Conservation (phyloP, 108 stramenopile genomes). For the Stephanodiscus minutulus region DNA sequence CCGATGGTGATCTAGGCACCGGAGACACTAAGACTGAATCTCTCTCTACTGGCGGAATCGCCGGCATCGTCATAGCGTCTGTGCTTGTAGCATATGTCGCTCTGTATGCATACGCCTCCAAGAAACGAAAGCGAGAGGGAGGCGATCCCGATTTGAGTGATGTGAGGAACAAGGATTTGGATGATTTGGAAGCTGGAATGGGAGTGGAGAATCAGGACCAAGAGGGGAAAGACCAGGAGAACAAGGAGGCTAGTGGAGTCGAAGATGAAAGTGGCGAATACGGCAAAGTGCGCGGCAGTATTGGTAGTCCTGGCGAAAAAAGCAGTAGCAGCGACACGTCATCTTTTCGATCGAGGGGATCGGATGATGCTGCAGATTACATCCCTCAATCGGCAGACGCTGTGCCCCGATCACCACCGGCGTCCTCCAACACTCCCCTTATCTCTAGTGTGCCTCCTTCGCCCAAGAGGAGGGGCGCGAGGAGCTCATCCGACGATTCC, state of each 20-base stretch:
- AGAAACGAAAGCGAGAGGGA: slow-evolving; percentile 11
- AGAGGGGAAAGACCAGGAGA: background rate
- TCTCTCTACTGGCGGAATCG: slow-evolving; percentile 36
- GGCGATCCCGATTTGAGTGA: slow-evolving; percentile 9
- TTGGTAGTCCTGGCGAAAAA: background rate
- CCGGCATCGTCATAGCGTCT: slow-evolving; percentile 36
- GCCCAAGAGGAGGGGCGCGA: background rate
- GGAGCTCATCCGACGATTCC: slow-evolving; percentile 18
- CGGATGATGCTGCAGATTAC: slow-evolving; percentile 2
- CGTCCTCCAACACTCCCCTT: background rate
- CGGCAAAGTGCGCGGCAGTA: too few relatives aligned
- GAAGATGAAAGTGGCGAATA: slow-evolving; percentile 27
- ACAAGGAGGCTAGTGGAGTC: slow-evolving; percentile 13
- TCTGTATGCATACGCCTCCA: slow-evolving; percentile 9
- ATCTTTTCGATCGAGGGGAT: background rate
- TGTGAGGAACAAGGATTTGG: slow-evolving; percentile 14
- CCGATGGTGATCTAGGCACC: background rate
- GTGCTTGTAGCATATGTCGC: slow-evolving; percentile 9
- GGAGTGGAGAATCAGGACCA: background rate
- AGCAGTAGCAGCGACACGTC: background rate
- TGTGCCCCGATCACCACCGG: background rate
- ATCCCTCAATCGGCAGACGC: background rate
- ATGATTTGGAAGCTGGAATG: slow-evolving; percentile 1
- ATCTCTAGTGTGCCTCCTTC: slow-evolving; percentile 21
- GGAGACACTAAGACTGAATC: slow-evolving; percentile 12